Evolutionary conservation across 1,284 basidiomycete genomes (phyloP).

Genomic region (Fomitopsis palustris): DNA sequence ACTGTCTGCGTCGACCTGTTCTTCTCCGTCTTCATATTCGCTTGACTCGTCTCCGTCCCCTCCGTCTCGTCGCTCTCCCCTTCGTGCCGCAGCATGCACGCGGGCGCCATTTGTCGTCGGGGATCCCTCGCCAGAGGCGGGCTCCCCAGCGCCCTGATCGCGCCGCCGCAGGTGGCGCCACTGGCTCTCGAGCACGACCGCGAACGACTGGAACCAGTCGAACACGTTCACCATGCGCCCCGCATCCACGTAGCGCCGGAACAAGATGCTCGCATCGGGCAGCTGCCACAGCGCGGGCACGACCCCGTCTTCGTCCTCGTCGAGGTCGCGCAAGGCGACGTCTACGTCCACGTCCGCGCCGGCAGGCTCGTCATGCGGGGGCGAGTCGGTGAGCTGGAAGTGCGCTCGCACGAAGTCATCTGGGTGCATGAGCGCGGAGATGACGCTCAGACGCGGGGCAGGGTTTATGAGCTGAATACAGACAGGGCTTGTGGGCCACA

Average conservation of each 20-base stretch:
- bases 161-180: slow-evolving; percentile 19
- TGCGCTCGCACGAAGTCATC: slow-evolving; percentile 40
- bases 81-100: slow-evolving; percentile 1
- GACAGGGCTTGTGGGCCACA: neutral
- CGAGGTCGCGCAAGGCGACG: neutral
- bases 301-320: slow-evolving; percentile 16
- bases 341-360: neutral
- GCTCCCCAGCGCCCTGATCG: neutral
- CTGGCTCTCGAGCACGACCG: slow-evolving; percentile 56
- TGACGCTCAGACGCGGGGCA: slow-evolving; percentile 52
- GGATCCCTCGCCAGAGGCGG: neutral
- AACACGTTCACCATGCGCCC: slow-evolving; percentile 78
- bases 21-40: slow-evolving; percentile 30
- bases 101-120: neutral
- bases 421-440: slow-evolving; percentile 60
- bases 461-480: slow-evolving; percentile 60
- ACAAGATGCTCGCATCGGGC: slow-evolving; percentile 73
- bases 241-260: slow-evolving; percentile 69
- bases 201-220: slow-evolving; percentile 78
- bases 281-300: slow-evolving; percentile 41
- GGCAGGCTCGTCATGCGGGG: neutral
- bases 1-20: slow-evolving; percentile 35
- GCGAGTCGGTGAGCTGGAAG: slow-evolving; percentile 11
- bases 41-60: slow-evolving; percentile 16
- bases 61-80: slow-evolving; percentile 9